Base-by-base conservation (phyloP, 2,329 filamentous ascomycete species). In the Thielaviopsis euricoi region DNA sequence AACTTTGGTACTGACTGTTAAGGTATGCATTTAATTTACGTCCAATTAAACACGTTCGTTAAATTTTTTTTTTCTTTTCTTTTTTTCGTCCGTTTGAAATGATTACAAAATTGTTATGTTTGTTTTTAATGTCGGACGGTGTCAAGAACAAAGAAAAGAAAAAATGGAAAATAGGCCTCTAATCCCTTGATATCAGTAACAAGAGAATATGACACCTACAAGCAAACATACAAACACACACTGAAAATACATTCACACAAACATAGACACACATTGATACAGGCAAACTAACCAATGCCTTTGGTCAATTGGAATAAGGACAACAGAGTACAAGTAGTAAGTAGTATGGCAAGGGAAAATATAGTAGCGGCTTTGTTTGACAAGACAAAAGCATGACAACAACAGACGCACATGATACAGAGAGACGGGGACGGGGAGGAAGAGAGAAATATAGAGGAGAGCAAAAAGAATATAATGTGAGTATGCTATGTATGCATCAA, bases 401-500 rank as follows among this genome's bases (percentile, higher is more conserved):
- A 10, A 33, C 29, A n/a, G n/a, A 10, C 29, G 29, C 25, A 9
- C 25, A 9, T 9, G 25, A 4, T 4, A 4, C 4, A 33, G 29
- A 33, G n/a, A 23, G 19, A 17, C n/a, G n/a, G n/a, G n/a, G n/a
- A n/a, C n/a, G n/a, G n/a, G n/a, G 19, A 50, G 51, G 29, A 23
- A 23, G 23, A 52, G 23, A 52, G 22, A 52, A 29, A 15, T 43
- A 17, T 7, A 19, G 12, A 25, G 29, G 15, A 17, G 22, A 22
- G 19, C 37, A 21, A 40, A 23, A 40, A 48, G 37, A 43, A 10
- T 17, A 3, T 17, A n/a, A 43, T n/a, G 37, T 43, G 37, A 17
- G 37, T 17, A 43, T 43, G 17, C n/a, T n/a, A n/a, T 48, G 23
- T 55, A 55, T 55, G 37, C 53, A 57, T 52, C 48, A 52, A 43